Evolutionary conservation across 139 green algal genomes (phyloP).

Genomic region (Chlorella sp.): DNA sequence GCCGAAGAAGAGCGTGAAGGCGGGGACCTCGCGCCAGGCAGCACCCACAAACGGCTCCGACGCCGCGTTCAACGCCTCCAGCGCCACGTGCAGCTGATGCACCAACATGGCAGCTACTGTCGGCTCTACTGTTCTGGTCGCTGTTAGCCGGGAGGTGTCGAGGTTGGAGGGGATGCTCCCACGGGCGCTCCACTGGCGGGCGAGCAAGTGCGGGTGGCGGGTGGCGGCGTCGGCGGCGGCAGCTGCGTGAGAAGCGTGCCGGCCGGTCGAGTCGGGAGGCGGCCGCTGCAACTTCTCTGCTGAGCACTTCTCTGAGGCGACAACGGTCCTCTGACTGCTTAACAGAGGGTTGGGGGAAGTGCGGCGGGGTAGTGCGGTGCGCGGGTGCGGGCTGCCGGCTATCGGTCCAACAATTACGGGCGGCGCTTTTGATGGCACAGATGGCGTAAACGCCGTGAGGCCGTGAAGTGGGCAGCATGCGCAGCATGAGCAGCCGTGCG

Average conservation of each 20-base stretch:
- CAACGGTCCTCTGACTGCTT: too few relatives aligned
- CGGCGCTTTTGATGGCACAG: too few relatives aligned
- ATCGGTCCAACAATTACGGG: too few relatives aligned
- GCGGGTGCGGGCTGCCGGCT: too few relatives aligned
- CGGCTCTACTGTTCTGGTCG: background rate
- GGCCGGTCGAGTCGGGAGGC: background rate
- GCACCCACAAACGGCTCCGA: slow-evolving; percentile 4
- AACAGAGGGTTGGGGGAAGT: too few relatives aligned
- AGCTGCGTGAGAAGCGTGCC: background rate
- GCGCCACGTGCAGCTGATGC: background rate
- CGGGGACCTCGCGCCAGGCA: slow-evolving; percentile 21
- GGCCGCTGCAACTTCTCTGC: too few relatives aligned
- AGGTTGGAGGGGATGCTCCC: background rate
- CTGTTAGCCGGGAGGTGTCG: background rate
- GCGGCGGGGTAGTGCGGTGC: too few relatives aligned
- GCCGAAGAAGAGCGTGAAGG: slow-evolving; percentile 22
- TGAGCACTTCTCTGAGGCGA: too few relatives aligned
- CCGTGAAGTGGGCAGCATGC: too few relatives aligned
- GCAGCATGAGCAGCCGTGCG: too few relatives aligned
- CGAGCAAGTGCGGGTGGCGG: background rate
- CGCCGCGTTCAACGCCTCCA: background rate
- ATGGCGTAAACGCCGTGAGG: too few relatives aligned
- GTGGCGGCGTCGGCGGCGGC: background rate
- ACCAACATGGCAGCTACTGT: slow-evolving; percentile 11
- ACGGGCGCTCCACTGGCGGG: background rate